Base-by-base conservation (phyloP, 306 rosid genomes). In the Vigna nakashimae region DNA sequence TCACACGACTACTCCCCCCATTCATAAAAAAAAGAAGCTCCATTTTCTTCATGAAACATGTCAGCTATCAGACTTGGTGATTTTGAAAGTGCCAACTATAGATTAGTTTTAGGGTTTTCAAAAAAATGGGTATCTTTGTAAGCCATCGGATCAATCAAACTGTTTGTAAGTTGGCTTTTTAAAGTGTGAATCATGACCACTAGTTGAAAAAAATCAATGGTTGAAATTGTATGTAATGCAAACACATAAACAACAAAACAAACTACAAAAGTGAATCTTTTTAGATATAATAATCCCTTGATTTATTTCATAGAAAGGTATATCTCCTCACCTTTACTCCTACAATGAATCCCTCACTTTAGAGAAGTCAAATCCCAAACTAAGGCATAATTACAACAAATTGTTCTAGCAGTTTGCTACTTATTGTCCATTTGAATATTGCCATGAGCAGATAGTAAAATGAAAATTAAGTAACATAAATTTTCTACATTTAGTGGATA, bases 71-170 rank as follows among this genome's bases (percentile, higher is more conserved):
- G 14, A 59, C 16, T 73, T 34, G 13, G 10, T 59, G 14, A 73
- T 40, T 73, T 38, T 38, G 53, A 42, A 8, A 57, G 42, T 74
- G 59, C n/a, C 45, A 60, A 60, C 59, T 18, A 26, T 48, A 60
- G 10, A 28, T 58, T 73, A 16, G 26, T 73, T 22, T 14, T 32
- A 55, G 43, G 34, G 60, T 51, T 14, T 36, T 6, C 0, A 13
- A 56, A 72, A 13, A 4, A 14, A 28, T 12, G 24, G 52, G 4
- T 13, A 15, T 28, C 38, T 55, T 34, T 2, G 20, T 38, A 38
- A 18, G 51, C 38, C 14, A 38, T 38, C 8, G 7, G 38, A 72
- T 18, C 51, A 22, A 55, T 32, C 45, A 32, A 30, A 62, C 20
- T 30, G 12, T 42, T 62, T 2, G 14, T 22, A 9, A 32, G 36